Conservation (phyloP, 768 basidiomycete genomes). For the Termitomyces titanicus region DNA sequence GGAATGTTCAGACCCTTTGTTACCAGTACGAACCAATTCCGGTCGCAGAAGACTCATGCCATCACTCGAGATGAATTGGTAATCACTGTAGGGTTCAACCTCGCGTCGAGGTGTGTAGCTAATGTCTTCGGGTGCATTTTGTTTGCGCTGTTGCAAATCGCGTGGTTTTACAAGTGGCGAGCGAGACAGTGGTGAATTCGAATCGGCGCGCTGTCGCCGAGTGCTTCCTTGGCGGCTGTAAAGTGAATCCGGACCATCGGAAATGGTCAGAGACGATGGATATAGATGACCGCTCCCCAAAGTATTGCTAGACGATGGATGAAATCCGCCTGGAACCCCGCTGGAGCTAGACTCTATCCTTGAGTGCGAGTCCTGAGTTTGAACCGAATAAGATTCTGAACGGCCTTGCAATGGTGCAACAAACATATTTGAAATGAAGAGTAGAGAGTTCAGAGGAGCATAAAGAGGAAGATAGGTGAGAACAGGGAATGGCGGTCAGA, state of each 20-base stretch:
- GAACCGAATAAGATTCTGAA: neutral
- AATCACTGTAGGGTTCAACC: conserved; percentile 3
- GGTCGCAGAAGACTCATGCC: neutral
- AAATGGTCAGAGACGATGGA: neutral
- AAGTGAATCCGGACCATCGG: conserved; percentile 4
- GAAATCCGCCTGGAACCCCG: neutral
- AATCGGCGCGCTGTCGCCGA: neutral
- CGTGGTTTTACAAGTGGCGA: neutral
- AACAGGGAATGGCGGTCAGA: neutral
- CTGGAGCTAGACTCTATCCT: neutral
- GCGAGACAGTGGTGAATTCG: too few species aligned
- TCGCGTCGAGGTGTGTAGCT: conserved; percentile 5
- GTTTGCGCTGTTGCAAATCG: neutral
- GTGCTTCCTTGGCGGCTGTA: neutral
- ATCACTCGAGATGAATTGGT: neutral
- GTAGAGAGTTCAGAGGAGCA: neutral
- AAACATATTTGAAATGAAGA: neutral
- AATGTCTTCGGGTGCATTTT: neutral
- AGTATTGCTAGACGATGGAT: neutral
- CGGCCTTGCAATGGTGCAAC: neutral
- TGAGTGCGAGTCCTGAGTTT: neutral
- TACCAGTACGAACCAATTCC: neutral
- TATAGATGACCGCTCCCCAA: neutral
- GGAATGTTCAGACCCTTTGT: neutral
- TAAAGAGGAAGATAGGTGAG: neutral